Conservation (phyloP, 495 filamentous ascomycete species). For the Xylaria palmicola region DNA sequence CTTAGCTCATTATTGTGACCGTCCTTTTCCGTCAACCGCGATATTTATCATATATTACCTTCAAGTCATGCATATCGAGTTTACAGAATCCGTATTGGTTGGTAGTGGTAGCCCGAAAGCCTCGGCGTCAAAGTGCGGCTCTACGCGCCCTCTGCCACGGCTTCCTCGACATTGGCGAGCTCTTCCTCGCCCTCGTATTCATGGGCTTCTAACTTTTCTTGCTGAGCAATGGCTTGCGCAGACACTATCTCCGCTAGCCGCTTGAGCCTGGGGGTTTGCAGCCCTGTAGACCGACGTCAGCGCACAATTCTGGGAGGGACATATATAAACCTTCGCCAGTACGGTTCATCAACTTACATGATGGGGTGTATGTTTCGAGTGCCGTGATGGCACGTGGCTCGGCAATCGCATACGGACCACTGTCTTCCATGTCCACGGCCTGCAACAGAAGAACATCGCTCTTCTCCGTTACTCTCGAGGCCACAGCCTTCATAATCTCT, state of each 20-base stretch:
- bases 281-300: constrained; percentile 55
- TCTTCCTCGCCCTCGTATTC: constrained; percentile 44
- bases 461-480: constrained; percentile 96
- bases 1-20: constrained; percentile 15
- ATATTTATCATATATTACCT: constrained; percentile 19
- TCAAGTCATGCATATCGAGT: constrained; percentile 14
- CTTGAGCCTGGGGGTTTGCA: constrained; percentile 93
- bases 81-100: constrained; percentile 17
- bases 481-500: constrained; percentile 99
- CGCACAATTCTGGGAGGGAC: too few relatives aligned
- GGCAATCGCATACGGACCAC: constrained; percentile 98
- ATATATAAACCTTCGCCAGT: too few relatives aligned
- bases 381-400: constrained; percentile 95
- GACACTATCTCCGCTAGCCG: constrained; percentile 96
- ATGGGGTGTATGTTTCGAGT: constrained; percentile 95
- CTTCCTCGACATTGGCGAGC: constrained; percentile 46
- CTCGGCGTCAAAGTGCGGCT: constrained; percentile 20
- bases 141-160: constrained; percentile 28
- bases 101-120: constrained; percentile 17
- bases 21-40: constrained; percentile 3
- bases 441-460: constrained; percentile 89
- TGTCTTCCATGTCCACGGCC: constrained; percentile 98
- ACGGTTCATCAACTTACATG: constrained; percentile 60
- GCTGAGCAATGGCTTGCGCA: constrained; percentile 89
- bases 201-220: constrained; percentile 70